These are phyloP conservation scores for Pichia sp. DNA, from an alignment of 1,139 yeast genomes.

Conservation along the genomic window DNA sequence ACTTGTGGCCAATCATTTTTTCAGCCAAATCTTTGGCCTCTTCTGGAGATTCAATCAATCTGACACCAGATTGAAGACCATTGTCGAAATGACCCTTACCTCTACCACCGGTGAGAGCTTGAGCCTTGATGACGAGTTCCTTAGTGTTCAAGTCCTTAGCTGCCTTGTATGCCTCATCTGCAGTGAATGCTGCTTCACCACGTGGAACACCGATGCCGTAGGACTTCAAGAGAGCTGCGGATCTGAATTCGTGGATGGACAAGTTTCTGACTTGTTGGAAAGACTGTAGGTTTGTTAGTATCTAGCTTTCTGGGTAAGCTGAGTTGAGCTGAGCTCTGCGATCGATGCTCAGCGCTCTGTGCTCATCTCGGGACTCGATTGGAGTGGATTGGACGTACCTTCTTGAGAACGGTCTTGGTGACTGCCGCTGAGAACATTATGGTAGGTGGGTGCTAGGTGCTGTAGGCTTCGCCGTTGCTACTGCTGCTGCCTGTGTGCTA, in stretches of 20 bases:
- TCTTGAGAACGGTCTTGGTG: no score
- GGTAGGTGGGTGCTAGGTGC: no score
- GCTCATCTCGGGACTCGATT: no score
- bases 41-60: conserved; percentile 76
- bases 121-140: conserved; percentile 94
- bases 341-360: no score
- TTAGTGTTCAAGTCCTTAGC: conserved; percentile 65
- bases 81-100: conserved; percentile 98
- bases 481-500: no score
- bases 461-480: no score
- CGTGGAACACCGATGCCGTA: conserved; percentile 90
- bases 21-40: conserved; percentile 84
- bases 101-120: conserved; percentile 98
- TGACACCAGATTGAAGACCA: conserved; percentile 96
- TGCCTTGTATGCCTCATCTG: conserved; percentile 78
- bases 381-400: no score
- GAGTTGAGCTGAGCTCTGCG: no score
- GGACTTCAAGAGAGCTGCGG: conserved; percentile 69
- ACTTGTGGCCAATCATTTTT: conserved; percentile 86
- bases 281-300: no score
- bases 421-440: no score
- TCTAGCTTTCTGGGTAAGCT: no score
- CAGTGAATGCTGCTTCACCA: conserved; percentile 87
- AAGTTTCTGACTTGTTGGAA: conserved; percentile 51
- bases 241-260: conserved; percentile 93